Evolutionary conservation across 306 rosid species (phyloP).

Genomic region (Gillenia trifoliata): DNA sequence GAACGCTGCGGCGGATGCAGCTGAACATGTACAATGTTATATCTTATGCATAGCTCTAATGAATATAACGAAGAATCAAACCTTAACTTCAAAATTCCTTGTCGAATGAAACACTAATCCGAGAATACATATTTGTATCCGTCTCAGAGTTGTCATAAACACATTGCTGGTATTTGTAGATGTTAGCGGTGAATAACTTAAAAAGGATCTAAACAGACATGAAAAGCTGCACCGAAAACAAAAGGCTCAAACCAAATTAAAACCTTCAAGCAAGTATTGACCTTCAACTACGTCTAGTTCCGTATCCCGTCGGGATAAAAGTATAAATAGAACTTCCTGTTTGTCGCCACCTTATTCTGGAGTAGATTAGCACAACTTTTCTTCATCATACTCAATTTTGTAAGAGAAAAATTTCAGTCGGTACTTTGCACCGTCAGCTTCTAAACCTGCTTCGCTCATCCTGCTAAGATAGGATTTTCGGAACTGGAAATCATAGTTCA

Average conservation of each 20-base stretch:
- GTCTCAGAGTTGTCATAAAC: constrained; percentile 15
- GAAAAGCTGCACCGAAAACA: constrained; percentile 1
- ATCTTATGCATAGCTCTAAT: background rate
- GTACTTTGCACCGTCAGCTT: constrained; percentile 31
- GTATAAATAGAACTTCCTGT: constrained; percentile 39
- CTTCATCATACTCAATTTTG: constrained; percentile 19
- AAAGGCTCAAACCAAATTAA: constrained; percentile 39
- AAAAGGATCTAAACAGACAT: constrained; percentile 5
- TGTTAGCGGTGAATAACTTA: constrained; percentile 24
- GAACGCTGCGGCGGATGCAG: background rate
- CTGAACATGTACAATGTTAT: background rate
- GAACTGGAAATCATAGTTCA: background rate
- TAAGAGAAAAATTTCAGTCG: constrained; percentile 16
- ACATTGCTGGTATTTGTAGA: constrained; percentile 35
- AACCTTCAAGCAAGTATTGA: constrained; percentile 32
- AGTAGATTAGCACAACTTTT: constrained; percentile 27
- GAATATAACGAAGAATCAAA: constrained; percentile 1
- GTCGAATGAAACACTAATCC: constrained; percentile 26
- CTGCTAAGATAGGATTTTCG: background rate
- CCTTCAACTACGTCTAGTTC: constrained; percentile 40
- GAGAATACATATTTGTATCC: constrained; percentile 37
- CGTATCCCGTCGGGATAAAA: constrained; percentile 23
- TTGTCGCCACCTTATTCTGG: constrained; percentile 34
- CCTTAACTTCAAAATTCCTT: constrained; percentile 32
- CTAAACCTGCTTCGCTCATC: constrained; percentile 21